Evolutionary conservation across 306 rosid species (phyloP), one percentile per base, ranked within the genome.

Genomic region (Lupinus albus): DNA sequence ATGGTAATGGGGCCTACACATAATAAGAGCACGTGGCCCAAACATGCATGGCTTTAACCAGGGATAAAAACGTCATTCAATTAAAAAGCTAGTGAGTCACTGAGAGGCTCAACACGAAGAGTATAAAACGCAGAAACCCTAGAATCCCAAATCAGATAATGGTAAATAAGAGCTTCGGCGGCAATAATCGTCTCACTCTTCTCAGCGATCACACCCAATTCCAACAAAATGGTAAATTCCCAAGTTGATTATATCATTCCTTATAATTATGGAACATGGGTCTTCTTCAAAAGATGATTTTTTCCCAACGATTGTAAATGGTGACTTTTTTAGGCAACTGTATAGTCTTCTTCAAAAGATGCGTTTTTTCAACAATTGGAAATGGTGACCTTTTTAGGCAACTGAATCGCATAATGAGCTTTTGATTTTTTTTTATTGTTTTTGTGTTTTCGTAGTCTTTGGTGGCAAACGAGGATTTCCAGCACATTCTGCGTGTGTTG

Each of bases 401-500:
- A 16, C 14, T 38, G 35, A 41, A n/a, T 46, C 1, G 17, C 16
- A 1, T 14, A 32, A 38, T 11, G 3, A n/a, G 60, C n/a, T 42
- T 47, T 41, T 15, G 4, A 12, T 4, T 21, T 32, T 15, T 30
- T 53, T 32, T 53, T 13, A 3, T 0, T 4, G 10, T 36, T 39
- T 52, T 12, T 62, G 53, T 18, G 53, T 20, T 20, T 62, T 47
- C n/a, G 33, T 70, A 57, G 67, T 64, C 69, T 14, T 48, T 77
- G 35, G 81, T 77, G 11, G 81, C 81, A 1, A 77, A 71, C 56
- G 81, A 77, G 51, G 81, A 77, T 1, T 77, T 77, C 11, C 81
- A 71, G 69, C 81, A 77, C 51, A 77, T 77, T 28, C 44, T 77
- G 42, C 81, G 81, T 77, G 76, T 77, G 49, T 76, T 77, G 47